Conservation (phyloP, 2,329 filamentous ascomycete genomes). For the Phialemonium atrogriseum region DNA sequence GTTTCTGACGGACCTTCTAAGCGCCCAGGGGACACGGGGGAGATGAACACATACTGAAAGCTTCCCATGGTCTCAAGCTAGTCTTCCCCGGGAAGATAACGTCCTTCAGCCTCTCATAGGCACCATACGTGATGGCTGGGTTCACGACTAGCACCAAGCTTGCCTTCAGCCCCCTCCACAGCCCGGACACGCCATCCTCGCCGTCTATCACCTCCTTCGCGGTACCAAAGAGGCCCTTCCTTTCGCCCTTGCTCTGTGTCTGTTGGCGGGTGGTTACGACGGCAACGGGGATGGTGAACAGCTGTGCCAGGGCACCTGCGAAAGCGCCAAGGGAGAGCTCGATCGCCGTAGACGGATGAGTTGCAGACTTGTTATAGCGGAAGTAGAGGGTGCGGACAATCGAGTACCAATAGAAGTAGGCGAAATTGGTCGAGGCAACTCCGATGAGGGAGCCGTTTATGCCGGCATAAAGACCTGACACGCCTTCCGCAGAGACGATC, state of each 20-base stretch:
- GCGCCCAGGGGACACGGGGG: too few relatives aligned
- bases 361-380: conserved; percentile 40
- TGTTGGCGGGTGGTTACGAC: conserved; percentile 95
- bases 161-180: conserved; percentile 94
- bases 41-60: conserved; percentile 63
- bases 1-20: neutral
- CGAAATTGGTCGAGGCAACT: conserved; percentile 96
- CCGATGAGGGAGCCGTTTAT: conserved; percentile 81
- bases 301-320: conserved; percentile 82
- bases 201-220: conserved; percentile 82
- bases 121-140: conserved; percentile 94
- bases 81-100: conserved; percentile 68
- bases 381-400: conserved; percentile 76
- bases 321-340: conserved; percentile 81
- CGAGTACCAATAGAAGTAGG: conserved; percentile 99
- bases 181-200: conserved; percentile 78
- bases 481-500: conserved; percentile 73
- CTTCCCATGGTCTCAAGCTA: conserved; percentile 73
- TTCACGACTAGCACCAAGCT: conserved; percentile 94
- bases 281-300: conserved; percentile 93
- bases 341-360: conserved; percentile 64
- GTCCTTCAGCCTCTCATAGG: conserved; percentile 82
- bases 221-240: conserved; percentile 80
- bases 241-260: conserved; percentile 76
- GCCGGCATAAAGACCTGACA: conserved; percentile 78